phyloP scores from a whole-genome alignment of 106 monocot genomes.

The Hemerocallis citrina region DNA sequence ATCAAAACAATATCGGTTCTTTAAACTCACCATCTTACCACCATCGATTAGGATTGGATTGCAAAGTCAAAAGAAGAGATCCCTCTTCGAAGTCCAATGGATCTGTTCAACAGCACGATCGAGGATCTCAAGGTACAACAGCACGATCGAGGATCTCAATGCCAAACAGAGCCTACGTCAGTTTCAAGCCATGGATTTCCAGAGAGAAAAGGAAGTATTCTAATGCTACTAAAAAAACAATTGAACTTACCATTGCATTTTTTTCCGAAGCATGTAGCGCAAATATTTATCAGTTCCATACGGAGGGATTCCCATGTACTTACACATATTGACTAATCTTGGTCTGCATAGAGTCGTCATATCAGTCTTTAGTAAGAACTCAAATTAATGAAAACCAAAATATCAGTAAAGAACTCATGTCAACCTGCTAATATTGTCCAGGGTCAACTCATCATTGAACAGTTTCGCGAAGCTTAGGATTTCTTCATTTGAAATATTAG shows the following conservation, averaged over 20 bases:
- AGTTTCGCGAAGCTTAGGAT: conserved; percentile 88
- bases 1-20: no score
- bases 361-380: background rate
- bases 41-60: no score
- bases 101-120: no score
- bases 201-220: no score
- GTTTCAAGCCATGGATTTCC: no score
- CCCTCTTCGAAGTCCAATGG: no score
- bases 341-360: conserved; percentile 46
- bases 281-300: conserved; percentile 91
- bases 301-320: conserved; percentile 93
- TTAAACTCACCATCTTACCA: no score
- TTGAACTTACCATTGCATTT: conserved; percentile 56
- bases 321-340: conserved; percentile 93
- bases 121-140: no score
- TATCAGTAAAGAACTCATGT: background rate
- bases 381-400: background rate
- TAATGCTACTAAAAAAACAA: no score
- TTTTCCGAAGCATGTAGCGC: conserved; percentile 82
- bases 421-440: conserved; percentile 98
- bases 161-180: no score
- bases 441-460: conserved; percentile 93
- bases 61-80: no score
- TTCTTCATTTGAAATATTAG: conserved; percentile 89
- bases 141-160: no score